Conservation (phyloP, 163 green algal species). For the Scenedesmus sp. region DNA sequence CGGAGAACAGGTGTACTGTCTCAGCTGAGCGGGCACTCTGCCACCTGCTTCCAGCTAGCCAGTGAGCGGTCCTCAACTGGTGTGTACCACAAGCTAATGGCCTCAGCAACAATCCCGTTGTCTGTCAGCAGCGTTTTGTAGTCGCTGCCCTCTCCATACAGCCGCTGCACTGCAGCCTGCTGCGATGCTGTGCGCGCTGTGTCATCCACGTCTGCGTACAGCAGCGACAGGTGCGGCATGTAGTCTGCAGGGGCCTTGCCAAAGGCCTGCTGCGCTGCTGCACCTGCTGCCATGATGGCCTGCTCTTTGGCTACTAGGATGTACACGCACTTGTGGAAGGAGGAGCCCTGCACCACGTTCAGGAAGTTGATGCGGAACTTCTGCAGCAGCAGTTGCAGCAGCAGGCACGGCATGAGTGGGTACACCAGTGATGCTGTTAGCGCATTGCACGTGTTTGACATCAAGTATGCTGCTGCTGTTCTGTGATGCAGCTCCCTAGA, state of each 20-base stretch:
- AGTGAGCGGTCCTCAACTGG: slow-evolving; percentile 53
- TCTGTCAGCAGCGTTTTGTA: slow-evolving; percentile 69
- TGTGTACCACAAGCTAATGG: slow-evolving; percentile 61
- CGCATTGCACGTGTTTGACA: neutral
- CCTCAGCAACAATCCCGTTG: slow-evolving; percentile 52
- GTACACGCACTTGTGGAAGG: slow-evolving; percentile 70
- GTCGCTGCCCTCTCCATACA: slow-evolving; percentile 61
- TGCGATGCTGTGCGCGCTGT: neutral
- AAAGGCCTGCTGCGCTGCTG: slow-evolving; percentile 48
- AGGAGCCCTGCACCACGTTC: slow-evolving; percentile 54
- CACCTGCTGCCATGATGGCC: slow-evolving; percentile 51
- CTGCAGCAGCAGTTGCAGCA: slow-evolving; percentile 38
- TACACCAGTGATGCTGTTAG: too few species aligned
- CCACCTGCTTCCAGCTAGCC: slow-evolving; percentile 59
- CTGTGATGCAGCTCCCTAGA: neutral
- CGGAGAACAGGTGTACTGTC: neutral
- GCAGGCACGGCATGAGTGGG: neutral
- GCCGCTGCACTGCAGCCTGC: slow-evolving; percentile 47
- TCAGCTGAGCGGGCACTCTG: slow-evolving; percentile 44
- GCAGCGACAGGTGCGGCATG: slow-evolving; percentile 75
- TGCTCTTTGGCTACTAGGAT: slow-evolving; percentile 62
- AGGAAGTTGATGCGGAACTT: slow-evolving; percentile 68
- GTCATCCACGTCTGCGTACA: slow-evolving; percentile 57
- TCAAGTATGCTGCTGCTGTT: neutral
- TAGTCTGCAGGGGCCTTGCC: slow-evolving; percentile 50